Evolutionary conservation across 164 flowering plant genomes (phyloP).

Genomic region (Malania oleifera): DNA sequence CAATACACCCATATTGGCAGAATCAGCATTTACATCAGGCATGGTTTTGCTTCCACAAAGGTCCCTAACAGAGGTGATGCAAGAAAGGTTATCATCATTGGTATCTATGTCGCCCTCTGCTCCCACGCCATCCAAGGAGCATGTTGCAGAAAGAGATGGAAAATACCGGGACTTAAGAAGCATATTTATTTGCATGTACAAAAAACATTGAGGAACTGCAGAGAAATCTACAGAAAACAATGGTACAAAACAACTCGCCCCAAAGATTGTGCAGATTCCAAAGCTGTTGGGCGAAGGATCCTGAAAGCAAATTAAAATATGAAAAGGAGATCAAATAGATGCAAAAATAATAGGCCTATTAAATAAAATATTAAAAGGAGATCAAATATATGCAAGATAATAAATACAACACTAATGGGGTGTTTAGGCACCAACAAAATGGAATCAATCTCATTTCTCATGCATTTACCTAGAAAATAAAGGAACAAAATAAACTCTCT

Average conservation of each 20-base stretch:
- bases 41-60: background rate
- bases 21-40: constrained; percentile 12
- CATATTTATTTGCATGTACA: constrained; percentile 38
- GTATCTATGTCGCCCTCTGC: constrained; percentile 5
- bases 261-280: constrained; percentile 58
- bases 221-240: constrained; percentile 50
- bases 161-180: constrained; percentile 21
- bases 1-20: constrained; percentile 9
- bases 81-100: constrained; percentile 3
- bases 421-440: background rate
- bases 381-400: background rate
- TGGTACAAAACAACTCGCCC: constrained; percentile 34
- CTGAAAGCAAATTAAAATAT: constrained; percentile 28
- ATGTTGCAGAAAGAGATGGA: constrained; percentile 14
- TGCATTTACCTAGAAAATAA: too few relatives aligned
- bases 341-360: too few relatives aligned
- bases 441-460: too few relatives aligned
- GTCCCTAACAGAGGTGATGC: constrained; percentile 12
- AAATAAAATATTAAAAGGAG: too few relatives aligned
- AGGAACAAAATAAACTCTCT: too few relatives aligned
- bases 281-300: constrained; percentile 14
- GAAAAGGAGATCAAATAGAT: background rate
- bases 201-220: constrained; percentile 59
- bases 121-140: background rate
- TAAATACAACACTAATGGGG: background rate